Evolutionary conservation across 2,329 filamentous ascomycete species (phyloP).

Genomic region (Fusarium cicatricum): DNA sequence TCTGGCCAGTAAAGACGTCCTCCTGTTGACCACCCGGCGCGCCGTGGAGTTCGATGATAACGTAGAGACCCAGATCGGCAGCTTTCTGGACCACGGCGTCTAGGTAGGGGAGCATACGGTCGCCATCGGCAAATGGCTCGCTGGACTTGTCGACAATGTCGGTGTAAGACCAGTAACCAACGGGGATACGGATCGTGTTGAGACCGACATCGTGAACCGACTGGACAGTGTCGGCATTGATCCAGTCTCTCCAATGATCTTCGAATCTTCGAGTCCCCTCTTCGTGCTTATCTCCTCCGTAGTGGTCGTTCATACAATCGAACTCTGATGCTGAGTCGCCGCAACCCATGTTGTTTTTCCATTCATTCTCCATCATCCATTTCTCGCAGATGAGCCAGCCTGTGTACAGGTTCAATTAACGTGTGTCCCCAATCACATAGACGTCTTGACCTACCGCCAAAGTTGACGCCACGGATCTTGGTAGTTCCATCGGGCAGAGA

Average conservation of each 20-base stretch:
- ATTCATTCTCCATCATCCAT: constrained; percentile 18
- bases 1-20: constrained; percentile 27
- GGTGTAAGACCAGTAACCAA: constrained; percentile 31
- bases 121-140: constrained; percentile 26
- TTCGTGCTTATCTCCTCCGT: constrained; percentile 13
- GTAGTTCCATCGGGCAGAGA: constrained; percentile 6
- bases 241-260: constrained; percentile 29
- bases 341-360: constrained; percentile 18
- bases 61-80: constrained; percentile 23
- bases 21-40: constrained; percentile 31
- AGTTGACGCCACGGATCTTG: constrained; percentile 31
- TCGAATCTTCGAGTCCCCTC: constrained; percentile 22
- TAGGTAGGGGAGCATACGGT: constrained; percentile 28
- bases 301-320: constrained; percentile 31
- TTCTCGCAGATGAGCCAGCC: constrained; percentile 29
- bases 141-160: constrained; percentile 27
- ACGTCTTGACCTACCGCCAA: constrained; percentile 5
- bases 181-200: constrained; percentile 31
- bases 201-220: constrained; percentile 30
- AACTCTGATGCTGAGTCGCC: constrained; percentile 22
- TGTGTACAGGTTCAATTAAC: neutral
- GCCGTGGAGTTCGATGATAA: constrained; percentile 32
- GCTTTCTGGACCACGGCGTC: constrained; percentile 25
- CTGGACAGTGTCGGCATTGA: constrained; percentile 26
- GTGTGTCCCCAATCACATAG: too few species aligned